Evolutionary conservation across 169 alveolate species (phyloP), one percentile per base, ranked within the genome.

Genomic region (Babesia bigemina): DNA sequence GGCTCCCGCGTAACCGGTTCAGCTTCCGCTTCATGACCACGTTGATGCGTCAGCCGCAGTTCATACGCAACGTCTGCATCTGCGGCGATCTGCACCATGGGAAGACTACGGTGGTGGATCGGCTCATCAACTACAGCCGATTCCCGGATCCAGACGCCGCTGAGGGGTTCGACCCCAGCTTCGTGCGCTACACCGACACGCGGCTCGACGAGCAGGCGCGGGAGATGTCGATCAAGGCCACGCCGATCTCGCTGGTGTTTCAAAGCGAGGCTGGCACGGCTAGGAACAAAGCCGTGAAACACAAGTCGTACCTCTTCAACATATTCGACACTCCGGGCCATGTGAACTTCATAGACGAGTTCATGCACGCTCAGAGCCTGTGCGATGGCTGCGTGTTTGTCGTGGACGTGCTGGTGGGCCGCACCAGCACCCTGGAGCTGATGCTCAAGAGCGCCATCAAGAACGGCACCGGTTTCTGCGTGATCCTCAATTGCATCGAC

Each of bases 31-130:
- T 93, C 87, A 72, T 98, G 65, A 92, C 96, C 2, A 91, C 94
- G 60, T 81, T 98, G 77, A 95, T 95, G 95, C 81, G 85, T 16
- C 94, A 96, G 60, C 98, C 99, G 19, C 93, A 94, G 53, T 82
- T 95, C 86, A 93, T 97, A 22, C 92, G 99, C 73, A 97, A 97
- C 91, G 90, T 98, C 0, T 96, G 98, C 66, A 79, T 98, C 55
- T 91, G 96, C 29, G 99, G 99, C 0, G 98, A 95, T 70, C 84
- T 98, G 67, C 99, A 98, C 73, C 98, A 95, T 63, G 99, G 99
- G 8, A 98, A 98, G 85, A 98, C 99, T 24, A 86, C 97, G 28
- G 75, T 98, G 50, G 90, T 97, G 85, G 99, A 98, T 84, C 88
- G 98, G 92, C 86, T 98, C 42, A 97, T 97, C 19, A 91, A 97